Base-by-base conservation (phyloP, 192 early-diverging fungal genomes). In the Chytriomyces sp. region DNA sequence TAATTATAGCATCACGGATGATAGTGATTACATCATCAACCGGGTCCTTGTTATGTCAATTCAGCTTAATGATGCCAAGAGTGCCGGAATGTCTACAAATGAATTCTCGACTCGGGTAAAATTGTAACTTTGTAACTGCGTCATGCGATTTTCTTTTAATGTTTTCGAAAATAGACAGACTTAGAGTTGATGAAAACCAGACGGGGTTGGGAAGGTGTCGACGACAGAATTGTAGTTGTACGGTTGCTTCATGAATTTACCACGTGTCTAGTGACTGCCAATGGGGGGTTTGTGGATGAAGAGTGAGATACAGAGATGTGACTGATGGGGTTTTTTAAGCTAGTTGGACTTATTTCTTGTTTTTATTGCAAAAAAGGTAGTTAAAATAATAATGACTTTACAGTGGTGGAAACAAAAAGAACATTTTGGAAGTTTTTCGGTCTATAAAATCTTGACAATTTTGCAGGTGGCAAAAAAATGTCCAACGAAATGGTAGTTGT, bases 1-100 rank as follows among this genome's bases (percentile, higher is more conserved):
- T 64, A 9, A 35, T 10, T 23, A 9, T 35, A 64, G 63, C 9
- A 64, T 64, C 63, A 23, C 63, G 7, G 63, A 64, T 23, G 63
- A 64, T 35, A 23, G 63, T 10, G 28, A 64, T 9, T 64, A 64
- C 23, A 23, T 64, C 20, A n/a, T 35, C 9, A 23, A 64, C 23
- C 63, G 63, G 8, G 23, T 64, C 8, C 63, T 64, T 23, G 7
- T 23, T 9, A 64, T 64, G 28, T 10, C 63, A 23, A n/a, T 24
- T 24, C 63, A 35, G 63, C 63, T 64, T 7, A 64, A 64, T 23
- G 63, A 64, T 35, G 63, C 63, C 7, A 64, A 64, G 63, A 24
- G 20, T 23, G 28, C 20, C 10, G 23, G 63, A 23, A 64, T 10
- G 18, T 24, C 63, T 8, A 64, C 63, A 64, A 64, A 64, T 23